Conservation (phyloP, 2,329 filamentous ascomycete species). For the Tolypocladium guangdongense region DNA sequence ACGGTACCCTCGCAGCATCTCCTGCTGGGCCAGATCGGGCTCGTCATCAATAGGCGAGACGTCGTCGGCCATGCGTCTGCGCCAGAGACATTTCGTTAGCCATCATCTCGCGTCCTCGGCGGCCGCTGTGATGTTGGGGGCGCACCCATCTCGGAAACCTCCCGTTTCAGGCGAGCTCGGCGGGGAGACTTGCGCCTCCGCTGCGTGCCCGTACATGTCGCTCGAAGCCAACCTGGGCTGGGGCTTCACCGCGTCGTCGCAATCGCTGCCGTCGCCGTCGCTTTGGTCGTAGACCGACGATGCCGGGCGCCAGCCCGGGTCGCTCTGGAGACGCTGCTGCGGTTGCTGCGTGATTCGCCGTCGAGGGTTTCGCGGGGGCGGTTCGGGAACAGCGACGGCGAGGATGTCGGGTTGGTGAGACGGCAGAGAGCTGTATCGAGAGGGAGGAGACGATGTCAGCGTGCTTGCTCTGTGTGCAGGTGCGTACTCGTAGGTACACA, state of each 20-base stretch:
- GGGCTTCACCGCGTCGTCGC: constrained; percentile 22
- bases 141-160: constrained; percentile 25
- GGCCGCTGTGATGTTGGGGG: neutral
- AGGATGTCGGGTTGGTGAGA: constrained; percentile 7
- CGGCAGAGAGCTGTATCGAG: constrained; percentile 4
- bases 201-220: constrained; percentile 20
- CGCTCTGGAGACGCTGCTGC: constrained; percentile 9
- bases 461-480: neutral
- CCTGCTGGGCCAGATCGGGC: constrained; percentile 8
- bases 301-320: constrained; percentile 31
- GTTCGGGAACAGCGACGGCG: constrained; percentile 17
- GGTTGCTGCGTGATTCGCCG: constrained; percentile 13
- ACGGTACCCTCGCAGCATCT: neutral
- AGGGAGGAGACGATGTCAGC: constrained; percentile 5
- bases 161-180: constrained; percentile 44
- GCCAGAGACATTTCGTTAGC: neutral
- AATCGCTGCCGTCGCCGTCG: constrained; percentile 20
- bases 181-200: constrained; percentile 40
- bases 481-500: neutral
- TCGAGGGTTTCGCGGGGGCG: constrained; percentile 24
- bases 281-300: constrained; percentile 45
- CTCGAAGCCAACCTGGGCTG: constrained; percentile 17
- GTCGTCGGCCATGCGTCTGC: constrained; percentile 19
- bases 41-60: constrained; percentile 44
- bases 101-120: neutral